Evolutionary conservation across 1,139 yeast genomes (phyloP).

Genomic region (Sugiyamaella novakii): DNA sequence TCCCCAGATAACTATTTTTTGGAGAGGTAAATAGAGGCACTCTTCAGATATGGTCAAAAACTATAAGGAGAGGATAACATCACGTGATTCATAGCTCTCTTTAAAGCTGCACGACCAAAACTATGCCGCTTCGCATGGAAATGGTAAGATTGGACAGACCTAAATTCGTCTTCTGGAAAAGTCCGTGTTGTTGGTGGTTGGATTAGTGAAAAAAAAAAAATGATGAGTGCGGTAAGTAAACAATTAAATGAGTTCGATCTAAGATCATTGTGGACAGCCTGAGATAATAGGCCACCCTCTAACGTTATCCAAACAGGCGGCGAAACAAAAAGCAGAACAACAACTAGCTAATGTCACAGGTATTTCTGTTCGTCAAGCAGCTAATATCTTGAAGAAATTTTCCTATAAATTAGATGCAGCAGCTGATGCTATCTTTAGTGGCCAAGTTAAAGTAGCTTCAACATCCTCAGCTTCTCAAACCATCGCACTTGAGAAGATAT

Average conservation of each 20-base stretch:
- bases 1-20: too few relatives aligned
- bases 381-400: conserved; percentile 25
- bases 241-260: not conserved
- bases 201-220: not conserved
- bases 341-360: conserved; percentile 25
- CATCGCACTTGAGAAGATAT: conserved; percentile 27
- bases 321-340: conserved; percentile 9
- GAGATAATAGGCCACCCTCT: too few relatives aligned
- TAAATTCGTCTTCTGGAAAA: too few relatives aligned
- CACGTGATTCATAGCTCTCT: too few relatives aligned
- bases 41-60: too few relatives aligned
- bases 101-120: too few relatives aligned
- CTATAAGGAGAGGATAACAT: too few relatives aligned
- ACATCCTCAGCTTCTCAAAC: conserved; percentile 1
- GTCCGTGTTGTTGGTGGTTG: too few relatives aligned
- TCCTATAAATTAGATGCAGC: conserved; percentile 30
- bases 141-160: too few relatives aligned
- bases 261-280: too few relatives aligned
- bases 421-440: conserved; percentile 29
- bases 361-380: conserved; percentile 25
- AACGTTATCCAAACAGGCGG: conserved; percentile 1
- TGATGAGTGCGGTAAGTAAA: conserved; percentile 11
- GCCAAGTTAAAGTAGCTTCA: conserved; percentile 20
- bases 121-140: too few relatives aligned
- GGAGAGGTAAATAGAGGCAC: too few relatives aligned